phyloP scores from a whole-genome alignment of 2,329 filamentous ascomycete genomes.

The Ampelomyces quisqualis region DNA sequence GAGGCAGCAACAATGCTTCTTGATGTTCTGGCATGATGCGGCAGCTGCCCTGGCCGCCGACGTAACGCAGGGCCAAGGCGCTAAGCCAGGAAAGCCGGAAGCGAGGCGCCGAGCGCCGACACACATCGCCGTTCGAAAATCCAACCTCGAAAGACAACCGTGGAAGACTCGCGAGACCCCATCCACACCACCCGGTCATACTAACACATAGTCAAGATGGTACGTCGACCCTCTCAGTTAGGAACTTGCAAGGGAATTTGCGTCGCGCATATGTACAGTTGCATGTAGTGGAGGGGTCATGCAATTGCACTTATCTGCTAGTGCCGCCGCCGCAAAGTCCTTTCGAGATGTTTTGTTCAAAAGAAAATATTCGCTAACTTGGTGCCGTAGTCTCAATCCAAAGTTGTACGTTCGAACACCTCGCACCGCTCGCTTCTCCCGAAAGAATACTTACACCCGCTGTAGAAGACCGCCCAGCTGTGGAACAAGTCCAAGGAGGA shows the following conservation, averaged over 20 bases:
- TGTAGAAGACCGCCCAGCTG: constrained; percentile 81
- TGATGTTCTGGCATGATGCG: constrained; percentile 25
- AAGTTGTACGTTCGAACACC: constrained; percentile 62
- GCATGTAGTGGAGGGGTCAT: constrained; percentile 13
- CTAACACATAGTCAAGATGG: constrained; percentile 44
- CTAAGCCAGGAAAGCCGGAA: constrained; percentile 21
- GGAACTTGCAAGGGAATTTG: constrained; percentile 8
- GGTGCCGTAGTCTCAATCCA: constrained; percentile 54
- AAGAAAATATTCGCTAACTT: constrained; percentile 31
- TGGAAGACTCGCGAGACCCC: constrained; percentile 44
- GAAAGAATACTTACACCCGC: constrained; percentile 38
- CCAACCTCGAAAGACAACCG: constrained; percentile 25
- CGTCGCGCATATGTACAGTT: constrained; percentile 13
- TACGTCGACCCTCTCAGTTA: constrained; percentile 31
- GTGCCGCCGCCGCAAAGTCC: constrained; percentile 25
- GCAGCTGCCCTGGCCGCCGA: constrained; percentile 19
- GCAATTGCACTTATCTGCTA: constrained; percentile 18
- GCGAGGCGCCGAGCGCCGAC: constrained; percentile 20
- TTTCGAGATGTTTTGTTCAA: constrained; percentile 8
- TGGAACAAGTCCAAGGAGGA: constrained; percentile 99
- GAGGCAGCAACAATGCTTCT: constrained; percentile 12
- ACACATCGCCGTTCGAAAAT: constrained; percentile 24
- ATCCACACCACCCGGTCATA: constrained; percentile 39
- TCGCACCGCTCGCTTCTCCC: constrained; percentile 28
- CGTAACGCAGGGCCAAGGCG: constrained; percentile 26